Evolutionary conservation across 2,329 filamentous ascomycete species (phyloP).

Genomic region (Epichloe coenophiala): DNA sequence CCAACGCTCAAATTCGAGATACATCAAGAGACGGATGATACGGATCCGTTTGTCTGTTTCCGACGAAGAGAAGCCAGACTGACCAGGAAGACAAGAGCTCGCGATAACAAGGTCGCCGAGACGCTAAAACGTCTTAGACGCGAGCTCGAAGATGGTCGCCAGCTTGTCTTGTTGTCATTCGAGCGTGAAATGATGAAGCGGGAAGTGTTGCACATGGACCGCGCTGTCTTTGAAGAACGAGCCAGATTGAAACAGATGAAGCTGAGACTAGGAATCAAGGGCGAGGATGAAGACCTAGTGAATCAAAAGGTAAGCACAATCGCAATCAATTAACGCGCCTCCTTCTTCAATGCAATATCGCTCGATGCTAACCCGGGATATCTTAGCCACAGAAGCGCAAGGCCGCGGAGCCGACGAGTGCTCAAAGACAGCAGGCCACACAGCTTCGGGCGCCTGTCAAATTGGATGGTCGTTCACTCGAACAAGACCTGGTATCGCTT

Average conservation of each 20-base stretch:
- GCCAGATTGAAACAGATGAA: slow-evolving; percentile 77
- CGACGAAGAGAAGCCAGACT: slow-evolving; percentile 86
- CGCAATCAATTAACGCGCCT: not conserved
- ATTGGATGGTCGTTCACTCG: slow-evolving; percentile 55
- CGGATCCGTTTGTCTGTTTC: slow-evolving; percentile 97
- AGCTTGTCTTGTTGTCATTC: slow-evolving; percentile 63
- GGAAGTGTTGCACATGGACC: slow-evolving; percentile 62
- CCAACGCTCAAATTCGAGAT: slow-evolving; percentile 84
- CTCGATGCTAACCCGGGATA: slow-evolving; percentile 22
- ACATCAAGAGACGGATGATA: slow-evolving; percentile 85
- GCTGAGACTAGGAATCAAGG: slow-evolving; percentile 75
- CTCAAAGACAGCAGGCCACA: slow-evolving; percentile 47
- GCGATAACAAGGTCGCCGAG: slow-evolving; percentile 87
- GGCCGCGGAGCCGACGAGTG: slow-evolving; percentile 41
- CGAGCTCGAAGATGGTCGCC: slow-evolving; percentile 79
- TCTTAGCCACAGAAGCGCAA: slow-evolving; percentile 58
- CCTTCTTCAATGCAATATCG: slow-evolving; percentile 12
- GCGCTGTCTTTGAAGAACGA: slow-evolving; percentile 70
- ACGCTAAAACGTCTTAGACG: slow-evolving; percentile 84
- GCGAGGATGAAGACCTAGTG: slow-evolving; percentile 85
- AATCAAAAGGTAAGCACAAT: slow-evolving; percentile 66
- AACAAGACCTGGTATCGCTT: slow-evolving; percentile 66
- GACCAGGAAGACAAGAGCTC: slow-evolving; percentile 84
- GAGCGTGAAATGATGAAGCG: slow-evolving; percentile 70
- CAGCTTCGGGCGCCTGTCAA: slow-evolving; percentile 59